phyloP scores from a whole-genome alignment of 2,329 filamentous ascomycete genomes.

The Lizonia empirigonia region DNA sequence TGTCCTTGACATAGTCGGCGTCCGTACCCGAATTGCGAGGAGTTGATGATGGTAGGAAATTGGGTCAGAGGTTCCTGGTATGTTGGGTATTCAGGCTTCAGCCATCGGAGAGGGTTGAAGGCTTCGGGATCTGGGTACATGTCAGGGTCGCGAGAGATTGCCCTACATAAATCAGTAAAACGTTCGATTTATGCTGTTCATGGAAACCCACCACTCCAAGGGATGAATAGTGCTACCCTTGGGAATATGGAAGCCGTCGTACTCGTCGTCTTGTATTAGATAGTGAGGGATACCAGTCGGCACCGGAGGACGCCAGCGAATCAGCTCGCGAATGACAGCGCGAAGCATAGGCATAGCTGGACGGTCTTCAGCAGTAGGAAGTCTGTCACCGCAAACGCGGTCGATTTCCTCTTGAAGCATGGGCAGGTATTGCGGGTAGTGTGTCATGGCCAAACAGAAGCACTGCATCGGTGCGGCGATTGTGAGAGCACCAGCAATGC shows the following conservation, averaged over 20 bases:
- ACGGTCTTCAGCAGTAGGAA: slow-evolving; percentile 46
- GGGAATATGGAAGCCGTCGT: slow-evolving; percentile 63
- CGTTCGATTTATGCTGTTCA: neutral
- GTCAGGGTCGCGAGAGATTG: slow-evolving; percentile 59
- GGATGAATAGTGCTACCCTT: slow-evolving; percentile 57
- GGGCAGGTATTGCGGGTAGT: slow-evolving; percentile 52
- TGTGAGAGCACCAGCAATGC: slow-evolving; percentile 54
- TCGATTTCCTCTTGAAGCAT: slow-evolving; percentile 51
- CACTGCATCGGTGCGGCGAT: slow-evolving; percentile 56
- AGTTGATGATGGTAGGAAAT: slow-evolving; percentile 60
- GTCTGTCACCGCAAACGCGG: slow-evolving; percentile 47
- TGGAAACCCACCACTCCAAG: slow-evolving; percentile 49
- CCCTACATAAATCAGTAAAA: slow-evolving; percentile 42
- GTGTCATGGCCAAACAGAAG: slow-evolving; percentile 54
- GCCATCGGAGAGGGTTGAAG: slow-evolving; percentile 64
- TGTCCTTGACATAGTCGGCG: slow-evolving; percentile 55
- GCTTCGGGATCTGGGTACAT: slow-evolving; percentile 71
- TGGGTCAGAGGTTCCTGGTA: slow-evolving; percentile 58
- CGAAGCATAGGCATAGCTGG: slow-evolving; percentile 49
- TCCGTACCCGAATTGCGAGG: slow-evolving; percentile 62
- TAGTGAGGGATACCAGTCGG: slow-evolving; percentile 60
- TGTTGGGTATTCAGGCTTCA: slow-evolving; percentile 61
- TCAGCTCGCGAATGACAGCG: slow-evolving; percentile 47
- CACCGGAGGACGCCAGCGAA: slow-evolving; percentile 54
- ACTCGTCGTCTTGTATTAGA: slow-evolving; percentile 61